Evolutionary conservation across 2,329 filamentous ascomycete species (phyloP).

Genomic region (Pseudogymnoascus sp.): DNA sequence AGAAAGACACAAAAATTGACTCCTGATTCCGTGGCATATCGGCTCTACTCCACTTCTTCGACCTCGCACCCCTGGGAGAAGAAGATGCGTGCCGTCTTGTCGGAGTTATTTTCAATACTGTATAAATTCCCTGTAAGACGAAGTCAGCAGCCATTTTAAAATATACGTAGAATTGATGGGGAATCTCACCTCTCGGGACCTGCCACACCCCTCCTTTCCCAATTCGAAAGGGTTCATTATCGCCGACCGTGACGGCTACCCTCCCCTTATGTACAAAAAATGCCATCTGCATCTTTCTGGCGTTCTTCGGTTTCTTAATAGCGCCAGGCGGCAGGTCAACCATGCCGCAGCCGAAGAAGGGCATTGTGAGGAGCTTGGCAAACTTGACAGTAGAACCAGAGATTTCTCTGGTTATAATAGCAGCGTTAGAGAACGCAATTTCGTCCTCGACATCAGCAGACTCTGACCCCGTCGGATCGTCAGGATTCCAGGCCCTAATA

Average conservation of each 20-base stretch:
- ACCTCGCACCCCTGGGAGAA: conserved; percentile 79
- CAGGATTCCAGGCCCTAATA: conserved; percentile 56
- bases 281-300: conserved; percentile 90
- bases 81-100: conserved; percentile 68
- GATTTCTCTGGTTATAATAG: conserved; percentile 49
- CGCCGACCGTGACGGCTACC: conserved; percentile 69
- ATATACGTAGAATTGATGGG: conserved; percentile 3
- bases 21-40: background rate
- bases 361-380: conserved; percentile 73
- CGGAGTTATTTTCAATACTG: conserved; percentile 74
- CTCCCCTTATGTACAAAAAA: conserved; percentile 85
- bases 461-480: conserved; percentile 46
- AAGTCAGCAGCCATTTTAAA: conserved; percentile 9
- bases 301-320: conserved; percentile 85
- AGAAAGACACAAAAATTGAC: background rate
- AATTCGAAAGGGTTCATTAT: conserved; percentile 65
- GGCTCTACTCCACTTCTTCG: conserved; percentile 1
- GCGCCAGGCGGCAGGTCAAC: conserved; percentile 79
- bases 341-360: conserved; percentile 83
- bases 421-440: conserved; percentile 40
- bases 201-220: conserved; percentile 86
- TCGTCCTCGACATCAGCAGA: conserved; percentile 45
- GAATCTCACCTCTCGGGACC: conserved; percentile 75
- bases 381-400: conserved; percentile 70
- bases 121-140: conserved; percentile 75